Base-by-base conservation (phyloP, 805 yeast genomes). In the Candida vaughaniae region DNA sequence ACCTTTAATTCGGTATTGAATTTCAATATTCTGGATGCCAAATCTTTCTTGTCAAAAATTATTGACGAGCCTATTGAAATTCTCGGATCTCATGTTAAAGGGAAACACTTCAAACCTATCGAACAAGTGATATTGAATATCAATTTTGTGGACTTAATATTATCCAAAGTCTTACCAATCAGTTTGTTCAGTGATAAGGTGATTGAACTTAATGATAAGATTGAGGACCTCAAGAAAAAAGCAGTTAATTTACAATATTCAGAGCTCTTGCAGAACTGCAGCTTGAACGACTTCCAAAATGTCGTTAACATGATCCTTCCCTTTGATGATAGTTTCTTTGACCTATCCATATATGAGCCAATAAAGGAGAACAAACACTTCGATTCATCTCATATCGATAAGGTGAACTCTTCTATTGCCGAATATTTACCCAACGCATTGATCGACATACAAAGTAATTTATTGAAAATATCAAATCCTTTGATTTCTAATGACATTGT, bases 261-360 rank as follows among this genome's bases (percentile, higher is more conserved):
- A 14, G 52, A 60, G 1, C 57, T 83, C 11, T 58, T 84, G 26
- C 59, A 64, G 12, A 73, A 69, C 27, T 75, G 85, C 16, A 76
- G 76, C 0, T 56, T 84, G 22, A 65, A 64, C n/a, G 76, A 82
- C 38, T 78, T 75, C 47, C 77, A 70, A 53, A 84, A 82, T 51
- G 57, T 84, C 33, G 66, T 82, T 40, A 80, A 81, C 49, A 79
- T 84, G 83, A 80, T 85, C n/a, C 80, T 77, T 56, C 82, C 85
- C 10, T 57, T 82, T 14, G 70, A 62, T 16, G 85, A 78, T 35
- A 78, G 79, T 18, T 63, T 66, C 36, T 75, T 76, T 43, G 81
- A 83, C 36, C 77, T 76, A 20, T 71, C 77, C 16, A 69, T 83
- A 52, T 85, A 85, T 55, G 65, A 77, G 39, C 83, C 90, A 1